phyloP scores from a whole-genome alignment of 164 flowering plant genomes.

The Chimonanthus salicifolius region DNA sequence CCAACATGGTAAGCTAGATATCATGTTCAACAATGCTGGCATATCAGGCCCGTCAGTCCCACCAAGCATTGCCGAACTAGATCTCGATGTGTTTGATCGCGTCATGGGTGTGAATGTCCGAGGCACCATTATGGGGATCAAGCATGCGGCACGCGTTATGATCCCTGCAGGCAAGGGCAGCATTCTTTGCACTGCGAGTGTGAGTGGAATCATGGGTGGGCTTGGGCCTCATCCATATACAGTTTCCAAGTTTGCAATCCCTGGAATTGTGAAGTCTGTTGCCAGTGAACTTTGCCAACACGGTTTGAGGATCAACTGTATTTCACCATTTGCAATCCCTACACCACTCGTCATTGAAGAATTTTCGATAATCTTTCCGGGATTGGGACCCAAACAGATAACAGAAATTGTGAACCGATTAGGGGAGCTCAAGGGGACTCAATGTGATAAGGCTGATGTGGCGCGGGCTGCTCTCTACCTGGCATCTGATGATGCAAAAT shows the following conservation, averaged over 20 bases:
- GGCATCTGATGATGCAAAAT: slow-evolving; percentile 68
- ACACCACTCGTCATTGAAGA: slow-evolving; percentile 35
- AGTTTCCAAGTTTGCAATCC: slow-evolving; percentile 47
- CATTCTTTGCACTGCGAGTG: slow-evolving; percentile 63
- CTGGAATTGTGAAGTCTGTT: slow-evolving; percentile 49
- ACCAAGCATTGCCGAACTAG: slow-evolving; percentile 43
- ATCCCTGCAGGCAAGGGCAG: slow-evolving; percentile 44
- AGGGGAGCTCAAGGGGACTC: slow-evolving; percentile 48
- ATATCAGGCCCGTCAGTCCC: slow-evolving; percentile 39
- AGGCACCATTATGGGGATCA: slow-evolving; percentile 52
- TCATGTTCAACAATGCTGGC: slow-evolving; percentile 79
- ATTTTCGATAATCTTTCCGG: slow-evolving; percentile 23
- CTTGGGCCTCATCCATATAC: slow-evolving; percentile 57
- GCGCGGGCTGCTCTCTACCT: slow-evolving; percentile 57
- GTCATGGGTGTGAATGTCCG: slow-evolving; percentile 61
- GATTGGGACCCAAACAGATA: slow-evolving; percentile 19
- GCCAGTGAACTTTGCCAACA: slow-evolving; percentile 47
- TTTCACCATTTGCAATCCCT: slow-evolving; percentile 51
- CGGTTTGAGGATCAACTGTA: slow-evolving; percentile 63
- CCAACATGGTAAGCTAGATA: slow-evolving; percentile 47
- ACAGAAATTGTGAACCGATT: slow-evolving; percentile 29
- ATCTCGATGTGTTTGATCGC: slow-evolving; percentile 45
- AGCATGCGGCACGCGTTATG: slow-evolving; percentile 78
- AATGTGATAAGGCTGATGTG: slow-evolving; percentile 50
- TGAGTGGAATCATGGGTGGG: slow-evolving; percentile 62